Evolutionary conservation across 148 eudicot species (phyloP), one percentile per base, ranked within the genome.

Genomic region (Fallopia convolvulus): DNA sequence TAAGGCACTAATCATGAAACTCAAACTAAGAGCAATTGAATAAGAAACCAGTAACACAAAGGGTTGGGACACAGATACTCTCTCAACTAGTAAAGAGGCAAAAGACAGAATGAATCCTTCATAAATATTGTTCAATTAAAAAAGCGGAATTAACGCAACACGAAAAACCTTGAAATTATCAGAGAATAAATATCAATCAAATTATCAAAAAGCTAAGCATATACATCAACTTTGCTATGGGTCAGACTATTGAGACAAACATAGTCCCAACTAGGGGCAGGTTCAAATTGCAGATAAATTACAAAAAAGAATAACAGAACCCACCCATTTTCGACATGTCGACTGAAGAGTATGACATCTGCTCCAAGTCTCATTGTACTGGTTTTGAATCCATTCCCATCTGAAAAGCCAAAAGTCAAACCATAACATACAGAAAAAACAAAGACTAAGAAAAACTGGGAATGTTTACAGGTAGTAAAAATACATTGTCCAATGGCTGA

Each of bases 331-430:
- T 78, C 81, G 15, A 30, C 61, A 77, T 81, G 80, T 47, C 96
- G 89, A 78, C 88, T 92, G 92, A 94, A 94, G 83, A 92, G 96
- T 76, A 94, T 82, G 80, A 87, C 99, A 83, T 94, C 99, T 63
- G 99, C 93, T 80, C 99, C 99, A 79, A 94, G 99, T 83, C 99
- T 85, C 99, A 94, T 94, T 41, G 99, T 85, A 84, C 99, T 89
- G 23, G 99, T 94, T 88, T 94, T 94, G 85, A 94, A 94, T 84
- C 99, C 99, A 89, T 94, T 94, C 81, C 99, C 99, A 88, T 94
- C 99, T 94, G 88, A 84, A 89, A 87, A 56, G 77, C 70, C 50
- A 79, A 36, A 79, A 80, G 79, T 81, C 74, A 84, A 78, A 72
- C 81, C 75, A 21, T 11, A 73, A 44, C 20, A 26, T 41, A 44